Evolutionary conservation across 495 filamentous ascomycete genomes (phyloP).

Genomic region (Schizothecium vesticola): DNA sequence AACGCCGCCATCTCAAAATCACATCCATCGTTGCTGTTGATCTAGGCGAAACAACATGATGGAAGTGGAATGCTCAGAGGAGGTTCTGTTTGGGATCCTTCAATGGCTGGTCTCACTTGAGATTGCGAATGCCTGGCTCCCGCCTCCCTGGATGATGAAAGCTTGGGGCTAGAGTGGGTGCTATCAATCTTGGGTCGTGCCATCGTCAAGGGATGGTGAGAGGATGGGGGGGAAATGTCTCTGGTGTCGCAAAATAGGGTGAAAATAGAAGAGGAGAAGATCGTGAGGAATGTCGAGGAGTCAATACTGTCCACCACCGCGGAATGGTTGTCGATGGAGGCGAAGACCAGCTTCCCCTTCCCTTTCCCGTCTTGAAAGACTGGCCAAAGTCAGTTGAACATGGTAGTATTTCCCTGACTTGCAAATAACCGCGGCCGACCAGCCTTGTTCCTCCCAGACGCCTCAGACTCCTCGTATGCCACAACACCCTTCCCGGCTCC

Average conservation of each 20-base stretch:
- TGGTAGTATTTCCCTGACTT: not conserved
- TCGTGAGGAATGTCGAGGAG: not conserved
- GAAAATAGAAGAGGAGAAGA: not conserved
- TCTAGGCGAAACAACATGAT: not conserved
- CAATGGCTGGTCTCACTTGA: slow-evolving; percentile 6
- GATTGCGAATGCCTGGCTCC: slow-evolving; percentile 7
- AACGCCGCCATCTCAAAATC: not conserved
- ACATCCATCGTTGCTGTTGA: not conserved
- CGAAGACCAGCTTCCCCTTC: not conserved
- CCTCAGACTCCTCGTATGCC: not conserved
- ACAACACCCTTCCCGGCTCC: not conserved
- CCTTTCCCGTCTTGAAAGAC: not conserved
- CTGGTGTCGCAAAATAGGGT: not conserved
- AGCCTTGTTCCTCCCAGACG: not conserved
- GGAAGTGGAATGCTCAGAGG: slow-evolving; percentile 3
- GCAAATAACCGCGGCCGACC: not conserved
- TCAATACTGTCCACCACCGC: not conserved
- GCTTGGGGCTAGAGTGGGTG: not conserved
- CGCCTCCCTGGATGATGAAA: not conserved
- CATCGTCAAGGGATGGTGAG: not conserved
- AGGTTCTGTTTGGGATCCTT: slow-evolving; percentile 2
- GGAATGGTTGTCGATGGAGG: not conserved
- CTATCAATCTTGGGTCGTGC: not conserved
- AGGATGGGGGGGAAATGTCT: not conserved
- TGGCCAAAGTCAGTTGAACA: not conserved